phyloP scores from a whole-genome alignment of 257 asterid genomes.

The Solanum virginianum region DNA sequence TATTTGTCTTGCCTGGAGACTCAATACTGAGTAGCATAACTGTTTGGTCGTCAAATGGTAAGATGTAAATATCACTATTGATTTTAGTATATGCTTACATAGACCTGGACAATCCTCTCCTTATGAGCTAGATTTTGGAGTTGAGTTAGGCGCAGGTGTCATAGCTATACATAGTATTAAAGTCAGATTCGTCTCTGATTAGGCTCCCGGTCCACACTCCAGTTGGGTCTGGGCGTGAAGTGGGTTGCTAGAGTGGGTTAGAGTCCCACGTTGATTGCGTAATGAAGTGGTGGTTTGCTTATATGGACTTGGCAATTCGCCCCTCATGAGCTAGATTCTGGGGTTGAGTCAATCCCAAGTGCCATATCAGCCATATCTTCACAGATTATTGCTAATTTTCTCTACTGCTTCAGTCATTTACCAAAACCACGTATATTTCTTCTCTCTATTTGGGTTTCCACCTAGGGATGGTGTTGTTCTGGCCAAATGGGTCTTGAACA shows the following conservation, averaged over 20 bases:
- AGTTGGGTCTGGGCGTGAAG: not conserved
- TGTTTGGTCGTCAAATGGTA: not conserved
- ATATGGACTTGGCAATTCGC: not conserved
- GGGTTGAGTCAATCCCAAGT: not conserved
- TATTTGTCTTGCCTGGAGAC: conserved; percentile 1
- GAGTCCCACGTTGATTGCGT: not conserved
- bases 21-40: not conserved
- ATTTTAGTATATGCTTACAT: not conserved
- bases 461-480: not conserved
- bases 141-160: not conserved
- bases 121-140: not conserved
- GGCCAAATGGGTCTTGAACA: not conserved
- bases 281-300: not conserved
- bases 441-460: not conserved
- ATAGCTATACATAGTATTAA: not conserved
- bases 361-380: not conserved
- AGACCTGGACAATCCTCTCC: not conserved
- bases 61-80: not conserved
- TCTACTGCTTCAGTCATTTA: not conserved
- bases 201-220: not conserved
- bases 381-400: not conserved
- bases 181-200: not conserved
- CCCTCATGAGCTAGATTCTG: not conserved
- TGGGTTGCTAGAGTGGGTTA: not conserved
- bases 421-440: not conserved